Base-by-base conservation (phyloP, 441 rosid genomes). In the Corymbia calophylla region DNA sequence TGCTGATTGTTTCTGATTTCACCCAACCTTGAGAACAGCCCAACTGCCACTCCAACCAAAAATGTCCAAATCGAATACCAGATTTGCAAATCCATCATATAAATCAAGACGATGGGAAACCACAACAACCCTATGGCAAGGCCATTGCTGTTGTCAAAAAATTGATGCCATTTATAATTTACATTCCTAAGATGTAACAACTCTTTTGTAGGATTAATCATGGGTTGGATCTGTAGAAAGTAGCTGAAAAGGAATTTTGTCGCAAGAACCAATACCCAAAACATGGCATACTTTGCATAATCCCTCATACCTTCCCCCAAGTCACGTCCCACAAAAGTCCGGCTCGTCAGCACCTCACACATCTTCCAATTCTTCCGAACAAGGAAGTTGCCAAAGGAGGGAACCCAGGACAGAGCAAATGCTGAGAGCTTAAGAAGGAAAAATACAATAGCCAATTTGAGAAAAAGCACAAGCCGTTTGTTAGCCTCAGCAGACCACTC, bases 71-170 rank as follows among this genome's bases (percentile, higher is more conserved):
- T 96, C 2, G 97, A 91, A 64, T 97, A 96, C 97, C 98, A 96
- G 89, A 95, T 96, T 94, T 96, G 98, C 93, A 97, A 91, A 93
- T 96, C 99, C 99, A 97, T 96, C 90, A 95, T 89, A 90, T 97
- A 97, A 89, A 96, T 95, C 90, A 94, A 91, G 89, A 96, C 93
- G 91, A 97, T 95, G 18, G 98, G 99, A 90, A 94, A 88, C 99
- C 99, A 97, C 91, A 97, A 87, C 62, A 94, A 89, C 77, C 91
- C 94, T 21, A 96, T 97, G 80, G 99, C 95, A 91, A 97, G 91
- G 89, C 94, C 93, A 87, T 94, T 96, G 93, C 98, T 92, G 88
- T 92, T 23, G 55, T 68, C 55, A 73, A 91, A 93, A 88, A 94
- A 89, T 90, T 93, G 93, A 51, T 92, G 94, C 98, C 97, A 95